Base-by-base conservation (phyloP, 2,329 filamentous ascomycete genomes). In the Cercospora canescens region DNA sequence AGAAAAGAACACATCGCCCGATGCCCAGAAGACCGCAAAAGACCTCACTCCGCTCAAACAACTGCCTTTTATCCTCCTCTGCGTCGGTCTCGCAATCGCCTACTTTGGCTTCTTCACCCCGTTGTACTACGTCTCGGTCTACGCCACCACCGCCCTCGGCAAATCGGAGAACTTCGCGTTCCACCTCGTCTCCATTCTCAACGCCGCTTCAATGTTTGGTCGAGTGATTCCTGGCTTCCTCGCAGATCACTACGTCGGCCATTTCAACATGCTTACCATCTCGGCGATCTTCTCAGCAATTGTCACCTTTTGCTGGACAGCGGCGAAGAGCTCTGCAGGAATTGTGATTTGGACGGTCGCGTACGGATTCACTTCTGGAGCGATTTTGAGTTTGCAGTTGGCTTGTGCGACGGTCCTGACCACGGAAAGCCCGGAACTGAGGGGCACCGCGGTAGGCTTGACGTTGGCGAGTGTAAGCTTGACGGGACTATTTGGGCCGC, bases 311-410 rank as follows among this genome's bases (percentile, higher is more conserved):
- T 75, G 73, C 59, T 75, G 73, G 73, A 75, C 72, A 8, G 61
- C 66, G 18, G 72, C 70, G 1, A 71, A 64, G 2, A 69, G 21
- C 16, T 57, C 69, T 6, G 69, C 70, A 1, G 74, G 73, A 1
- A 32, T 76, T 9, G 55, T 74, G 1, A 57, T 74, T 8, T 75
- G 72, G 72, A 64, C 67, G 0, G 30, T 79, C 14, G 79, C 78
- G 0, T 84, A 83, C 68, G 82, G 82, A 0, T 84, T 84, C 21
- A 59, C 52, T 14, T 63, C 55, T 5, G 50, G 84, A 81, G 81
- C 79, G 0, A 81, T 85, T 32, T 67, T 85, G 28, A 81, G 80
- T 57, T 74, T 85, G 0, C 83, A 85, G 48, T 73, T 78, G 63
- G 80, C 82, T 0, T 84, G 82, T 65, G 81, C 80, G 0, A 79